Base-by-base conservation (phyloP, 192 early-diverging fungal genomes). In the Piromyces finnis region DNA sequence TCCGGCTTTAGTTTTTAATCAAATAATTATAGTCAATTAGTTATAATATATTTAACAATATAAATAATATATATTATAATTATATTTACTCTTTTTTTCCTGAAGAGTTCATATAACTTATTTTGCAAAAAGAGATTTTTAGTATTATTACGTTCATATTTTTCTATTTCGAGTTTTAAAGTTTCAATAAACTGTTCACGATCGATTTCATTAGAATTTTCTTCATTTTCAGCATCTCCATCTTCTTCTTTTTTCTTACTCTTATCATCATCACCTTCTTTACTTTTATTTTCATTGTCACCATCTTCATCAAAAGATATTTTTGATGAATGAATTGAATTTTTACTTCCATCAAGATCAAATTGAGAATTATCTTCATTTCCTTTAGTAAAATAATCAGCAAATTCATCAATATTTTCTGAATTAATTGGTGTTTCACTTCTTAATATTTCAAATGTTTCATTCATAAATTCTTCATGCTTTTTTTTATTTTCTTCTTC, bases 401-500 rank as follows among this genome's bases (percentile, higher is more conserved):
- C 87, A 82, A 89, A 68, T 68, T 68, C 51, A 68, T 68, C 9
- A n/a, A 68, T 68, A 26, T 68, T 68, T n/a, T 68, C 87, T 32
- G 88, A 84, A 28, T 87, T 27, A 68, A 68, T 68, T 68, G 51
- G 51, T 68, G 51, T 68, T 68, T 68, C 51, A 68, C 88, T 78
- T 86, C 84, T 29, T 92, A 90, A 28, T 87, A 84, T 28, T 90
- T 87, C 35, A 89, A 87, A 28, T 27, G 81, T 80, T 18, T 89
- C 86, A 6, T 86, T 86, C 37, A 84, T 84, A 29, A 85, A 80
- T 80, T 94, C 94, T 30, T 93, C 93, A 77, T 94, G 91, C 22
- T 89, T 91, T 9, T 89, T 91, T 78, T 90, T 88, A 27, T 91
- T 88, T 77, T 92, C 91, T 28, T 92, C 89, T 80, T 93, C 93